Conservation (phyloP, 164 flowering plant species). For the Vitis cinerea region DNA sequence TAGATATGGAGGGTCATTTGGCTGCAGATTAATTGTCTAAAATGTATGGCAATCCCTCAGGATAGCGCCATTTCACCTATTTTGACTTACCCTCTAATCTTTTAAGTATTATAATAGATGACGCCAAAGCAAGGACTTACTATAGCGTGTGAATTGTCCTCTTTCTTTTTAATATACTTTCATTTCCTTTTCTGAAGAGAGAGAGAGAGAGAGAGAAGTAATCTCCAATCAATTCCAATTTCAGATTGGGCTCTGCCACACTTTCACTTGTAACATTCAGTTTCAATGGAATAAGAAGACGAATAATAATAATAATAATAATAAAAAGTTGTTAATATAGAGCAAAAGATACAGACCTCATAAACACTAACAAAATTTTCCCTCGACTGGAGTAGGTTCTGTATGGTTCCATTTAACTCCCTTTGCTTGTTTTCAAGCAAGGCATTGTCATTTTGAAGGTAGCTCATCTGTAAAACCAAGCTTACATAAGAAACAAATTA, state of each 20-base stretch:
- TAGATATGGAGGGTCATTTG: too few relatives aligned
- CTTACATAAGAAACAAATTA: neutral
- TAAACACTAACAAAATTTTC: slow-evolving; percentile 48
- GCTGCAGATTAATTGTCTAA: too few relatives aligned
- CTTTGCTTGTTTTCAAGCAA: slow-evolving; percentile 59
- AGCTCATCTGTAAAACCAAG: slow-evolving; percentile 37
- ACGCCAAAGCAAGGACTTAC: too few relatives aligned
- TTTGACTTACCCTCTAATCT: too few relatives aligned
- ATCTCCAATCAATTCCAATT: neutral
- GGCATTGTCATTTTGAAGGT: slow-evolving; percentile 53
- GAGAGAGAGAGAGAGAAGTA: too few relatives aligned
- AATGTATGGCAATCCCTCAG: too few relatives aligned
- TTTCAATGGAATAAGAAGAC: neutral
- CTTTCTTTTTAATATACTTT: too few relatives aligned
- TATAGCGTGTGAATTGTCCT: too few relatives aligned
- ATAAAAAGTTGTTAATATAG: too few relatives aligned
- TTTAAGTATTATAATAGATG: too few relatives aligned
- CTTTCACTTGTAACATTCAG: neutral
- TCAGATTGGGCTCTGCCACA: neutral
- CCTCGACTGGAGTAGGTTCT: slow-evolving; percentile 47
- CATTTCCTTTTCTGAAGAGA: too few relatives aligned
- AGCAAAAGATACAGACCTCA: slow-evolving; percentile 34
- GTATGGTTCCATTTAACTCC: slow-evolving; percentile 52
- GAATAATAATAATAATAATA: neutral
- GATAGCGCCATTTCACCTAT: too few relatives aligned